Conservation (phyloP, 257 asterid genomes). For the Ilex aquifolium region DNA sequence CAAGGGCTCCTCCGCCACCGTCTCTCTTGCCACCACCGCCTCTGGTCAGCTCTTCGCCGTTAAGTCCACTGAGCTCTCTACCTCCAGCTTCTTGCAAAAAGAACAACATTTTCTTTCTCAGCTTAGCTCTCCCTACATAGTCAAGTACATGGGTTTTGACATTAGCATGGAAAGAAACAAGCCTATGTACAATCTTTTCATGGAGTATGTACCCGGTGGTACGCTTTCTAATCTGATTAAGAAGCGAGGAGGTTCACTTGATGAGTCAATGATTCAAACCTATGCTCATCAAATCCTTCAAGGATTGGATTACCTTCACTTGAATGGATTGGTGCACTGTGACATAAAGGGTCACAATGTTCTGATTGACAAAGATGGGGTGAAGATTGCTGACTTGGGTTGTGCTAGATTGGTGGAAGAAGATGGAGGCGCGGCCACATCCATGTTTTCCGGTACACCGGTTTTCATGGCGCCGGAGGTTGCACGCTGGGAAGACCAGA, state of each 20-base stretch:
- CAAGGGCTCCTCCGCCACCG: slow-evolving; percentile 72
- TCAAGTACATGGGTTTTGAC: slow-evolving; percentile 54
- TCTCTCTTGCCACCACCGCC: slow-evolving; percentile 47
- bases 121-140: slow-evolving; percentile 52
- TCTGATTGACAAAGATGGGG: slow-evolving; percentile 36
- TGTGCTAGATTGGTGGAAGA: slow-evolving; percentile 38
- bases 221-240: slow-evolving; percentile 55
- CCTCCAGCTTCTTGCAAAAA: slow-evolving; percentile 35
- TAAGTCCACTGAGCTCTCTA: slow-evolving; percentile 45
- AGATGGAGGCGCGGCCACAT: neutral
- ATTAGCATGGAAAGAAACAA: slow-evolving; percentile 19
- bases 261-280: slow-evolving; percentile 30
- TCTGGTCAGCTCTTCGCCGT: slow-evolving; percentile 63
- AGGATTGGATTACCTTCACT: slow-evolving; percentile 62
- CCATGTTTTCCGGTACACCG: slow-evolving; percentile 68
- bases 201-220: slow-evolving; percentile 76
- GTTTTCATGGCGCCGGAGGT: slow-evolving; percentile 92
- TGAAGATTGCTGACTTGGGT: slow-evolving; percentile 80
- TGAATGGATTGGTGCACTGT: slow-evolving; percentile 57
- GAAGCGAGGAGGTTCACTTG: slow-evolving; percentile 40
- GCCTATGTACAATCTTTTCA: slow-evolving; percentile 43
- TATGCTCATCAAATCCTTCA: slow-evolving; percentile 35
- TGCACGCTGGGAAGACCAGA: slow-evolving; percentile 74
- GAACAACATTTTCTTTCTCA: slow-evolving; percentile 51
- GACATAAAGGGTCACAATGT: slow-evolving; percentile 70